These are phyloP conservation scores for Apiospora phragmitis DNA, from an alignment of 2,329 filamentous ascomycete species.

Conservation along the genomic window DNA sequence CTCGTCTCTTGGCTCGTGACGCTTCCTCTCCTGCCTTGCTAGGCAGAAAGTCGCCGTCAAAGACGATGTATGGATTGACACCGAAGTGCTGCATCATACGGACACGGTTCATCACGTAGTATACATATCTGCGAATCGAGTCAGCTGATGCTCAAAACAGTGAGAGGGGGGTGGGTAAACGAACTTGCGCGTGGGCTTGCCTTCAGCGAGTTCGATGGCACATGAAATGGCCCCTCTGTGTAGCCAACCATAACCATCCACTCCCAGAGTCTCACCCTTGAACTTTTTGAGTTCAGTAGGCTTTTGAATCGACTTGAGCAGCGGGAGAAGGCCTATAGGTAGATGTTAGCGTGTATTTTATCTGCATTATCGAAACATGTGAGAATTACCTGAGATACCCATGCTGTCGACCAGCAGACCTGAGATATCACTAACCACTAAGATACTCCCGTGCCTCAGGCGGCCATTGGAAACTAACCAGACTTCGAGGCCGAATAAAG, in stretches of 20 bases:
- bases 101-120: slow-evolving; percentile 86
- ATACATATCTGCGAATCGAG: slow-evolving; percentile 68
- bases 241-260: slow-evolving; percentile 98
- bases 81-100: slow-evolving; percentile 94
- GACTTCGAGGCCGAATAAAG: not conserved
- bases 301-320: slow-evolving; percentile 95
- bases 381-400: slow-evolving; percentile 18
- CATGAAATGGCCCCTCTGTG: slow-evolving; percentile 90
- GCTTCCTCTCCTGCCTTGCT: slow-evolving; percentile 89
- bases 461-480: not conserved
- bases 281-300: slow-evolving; percentile 85
- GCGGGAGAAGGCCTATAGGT: slow-evolving; percentile 72
- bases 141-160: slow-evolving; percentile 18
- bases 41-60: slow-evolving; percentile 92
- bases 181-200: slow-evolving; percentile 84
- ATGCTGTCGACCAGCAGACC: slow-evolving; percentile 15
- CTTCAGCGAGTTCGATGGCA: slow-evolving; percentile 85
- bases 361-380: not conserved
- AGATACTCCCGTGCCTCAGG: not conserved
- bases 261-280: slow-evolving; percentile 82
- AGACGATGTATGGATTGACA: slow-evolving; percentile 91
- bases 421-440: not conserved
- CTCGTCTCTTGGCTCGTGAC: slow-evolving; percentile 71
- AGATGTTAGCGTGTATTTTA: slow-evolving; percentile 20
- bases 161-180: slow-evolving; percentile 27